Percentiles rank a stretch among this genome's conserved stretches.
These are phyloP conservation scores for Hypoxylon sp. DNA, from an alignment of 2,329 filamentous ascomycete species.

Conservation along the genomic window DNA sequence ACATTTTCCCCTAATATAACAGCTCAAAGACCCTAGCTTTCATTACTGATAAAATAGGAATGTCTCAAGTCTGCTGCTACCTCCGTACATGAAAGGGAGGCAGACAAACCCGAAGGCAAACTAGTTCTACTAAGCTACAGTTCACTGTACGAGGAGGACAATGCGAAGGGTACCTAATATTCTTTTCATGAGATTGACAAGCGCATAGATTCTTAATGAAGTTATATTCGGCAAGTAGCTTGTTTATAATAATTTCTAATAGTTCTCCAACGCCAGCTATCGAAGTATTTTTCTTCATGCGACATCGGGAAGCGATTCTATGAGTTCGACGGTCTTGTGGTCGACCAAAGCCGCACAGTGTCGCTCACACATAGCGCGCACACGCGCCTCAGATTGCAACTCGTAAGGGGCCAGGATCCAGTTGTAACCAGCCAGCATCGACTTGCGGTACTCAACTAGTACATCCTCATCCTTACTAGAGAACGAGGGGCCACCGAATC, in stretches of 20 bases:
- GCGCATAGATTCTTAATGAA: too few relatives aligned
- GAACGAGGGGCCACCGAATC: constrained; percentile 41
- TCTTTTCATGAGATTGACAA: too few relatives aligned
- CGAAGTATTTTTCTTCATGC: neutral
- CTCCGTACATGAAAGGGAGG: too few relatives aligned
- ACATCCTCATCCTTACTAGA: constrained; percentile 48
- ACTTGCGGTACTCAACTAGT: constrained; percentile 52
- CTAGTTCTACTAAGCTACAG: too few relatives aligned
- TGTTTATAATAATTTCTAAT: neutral
- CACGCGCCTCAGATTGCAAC: constrained; percentile 52
- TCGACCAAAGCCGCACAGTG: constrained; percentile 51
- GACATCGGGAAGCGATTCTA: constrained; percentile 38
- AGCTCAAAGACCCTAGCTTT: too few relatives aligned
- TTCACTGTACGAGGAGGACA: too few relatives aligned
- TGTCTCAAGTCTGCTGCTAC: too few relatives aligned
- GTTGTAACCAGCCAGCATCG: constrained; percentile 49
- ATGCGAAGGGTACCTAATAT: too few relatives aligned
- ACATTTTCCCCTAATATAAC: too few relatives aligned
- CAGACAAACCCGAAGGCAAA: too few relatives aligned
- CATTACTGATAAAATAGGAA: too few relatives aligned
- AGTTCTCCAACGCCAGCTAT: neutral
- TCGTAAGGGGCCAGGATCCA: constrained; percentile 51
- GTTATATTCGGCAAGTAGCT: neutral
- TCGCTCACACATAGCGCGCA: constrained; percentile 50
- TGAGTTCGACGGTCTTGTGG: constrained; percentile 50